Conservation (phyloP, 2,329 filamentous ascomycete species). For the Diplodia seriata region DNA sequence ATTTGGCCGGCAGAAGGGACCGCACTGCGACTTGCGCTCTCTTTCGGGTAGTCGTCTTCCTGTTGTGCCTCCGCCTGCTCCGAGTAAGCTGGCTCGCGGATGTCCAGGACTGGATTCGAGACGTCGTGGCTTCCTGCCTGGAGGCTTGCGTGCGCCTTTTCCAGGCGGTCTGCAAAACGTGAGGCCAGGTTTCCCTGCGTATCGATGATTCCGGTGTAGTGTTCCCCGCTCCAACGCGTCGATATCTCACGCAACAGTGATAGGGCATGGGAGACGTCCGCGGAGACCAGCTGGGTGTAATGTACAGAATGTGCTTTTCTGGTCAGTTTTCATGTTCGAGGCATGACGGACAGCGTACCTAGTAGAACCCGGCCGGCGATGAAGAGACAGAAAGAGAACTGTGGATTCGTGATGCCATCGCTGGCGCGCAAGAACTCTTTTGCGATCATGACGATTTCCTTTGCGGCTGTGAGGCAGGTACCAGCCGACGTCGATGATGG, state of each 20-base stretch:
- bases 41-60: not conserved
- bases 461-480: slow-evolving; percentile 39
- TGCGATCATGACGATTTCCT: slow-evolving; percentile 40
- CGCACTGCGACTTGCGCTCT: too few relatives aligned
- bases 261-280: slow-evolving; percentile 46
- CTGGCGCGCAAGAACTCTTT: slow-evolving; percentile 39
- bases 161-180: slow-evolving; percentile 46
- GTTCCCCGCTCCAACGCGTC: slow-evolving; percentile 47
- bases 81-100: slow-evolving; percentile 46
- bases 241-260: slow-evolving; percentile 48
- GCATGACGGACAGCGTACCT: not conserved
- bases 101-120: slow-evolving; percentile 40
- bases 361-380: slow-evolving; percentile 44
- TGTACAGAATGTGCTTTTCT: slow-evolving; percentile 45
- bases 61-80: slow-evolving; percentile 37
- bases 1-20: too few relatives aligned
- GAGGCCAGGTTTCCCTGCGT: slow-evolving; percentile 43
- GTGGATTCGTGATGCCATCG: slow-evolving; percentile 42
- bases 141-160: slow-evolving; percentile 36
- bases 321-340: not conserved
- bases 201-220: slow-evolving; percentile 25
- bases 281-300: slow-evolving; percentile 40
- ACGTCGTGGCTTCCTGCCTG: not conserved
- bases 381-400: slow-evolving; percentile 44
- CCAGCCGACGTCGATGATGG: slow-evolving; percentile 38